Percentiles rank a stretch among this genome's conserved stretches.
phyloP scores from a whole-genome alignment of 805 yeast species.

The Saccharomycopsis babjevae region DNA sequence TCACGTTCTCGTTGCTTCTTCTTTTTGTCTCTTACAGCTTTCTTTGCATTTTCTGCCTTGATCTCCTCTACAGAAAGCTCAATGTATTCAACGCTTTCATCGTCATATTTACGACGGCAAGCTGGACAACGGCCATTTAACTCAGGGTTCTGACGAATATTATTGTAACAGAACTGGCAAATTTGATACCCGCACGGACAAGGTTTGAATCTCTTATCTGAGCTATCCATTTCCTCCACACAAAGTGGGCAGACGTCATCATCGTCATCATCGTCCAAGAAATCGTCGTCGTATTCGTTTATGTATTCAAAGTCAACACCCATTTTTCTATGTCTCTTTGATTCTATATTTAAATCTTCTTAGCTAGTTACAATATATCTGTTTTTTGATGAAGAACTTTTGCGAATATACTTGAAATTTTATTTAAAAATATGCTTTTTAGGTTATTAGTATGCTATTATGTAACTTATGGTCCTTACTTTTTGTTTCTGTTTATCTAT shows the following conservation, averaged over 20 bases:
- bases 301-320: neutral
- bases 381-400: no score
- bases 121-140: conserved; percentile 96
- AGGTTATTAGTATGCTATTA: no score
- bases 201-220: conserved; percentile 95
- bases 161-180: conserved; percentile 96
- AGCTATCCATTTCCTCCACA: conserved; percentile 94
- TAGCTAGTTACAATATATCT: no score
- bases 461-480: no score
- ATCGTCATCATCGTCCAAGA: conserved; percentile 11
- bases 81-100: conserved; percentile 82
- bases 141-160: conserved; percentile 91
- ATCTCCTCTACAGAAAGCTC: conserved; percentile 74
- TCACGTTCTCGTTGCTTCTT: conserved; percentile 84
- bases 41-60: conserved; percentile 70
- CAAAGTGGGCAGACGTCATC: conserved; percentile 66
- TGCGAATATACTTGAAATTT: no score
- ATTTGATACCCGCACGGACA: conserved; percentile 99
- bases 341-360: no score
- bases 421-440: no score
- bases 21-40: conserved; percentile 71
- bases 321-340: neutral
- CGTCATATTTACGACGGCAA: conserved; percentile 89
- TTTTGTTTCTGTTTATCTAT: no score
- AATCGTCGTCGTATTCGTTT: neutral